Evolutionary conservation across 2,329 filamentous ascomycete genomes (phyloP).

Genomic region (Cladosporium cucumerinum): DNA sequence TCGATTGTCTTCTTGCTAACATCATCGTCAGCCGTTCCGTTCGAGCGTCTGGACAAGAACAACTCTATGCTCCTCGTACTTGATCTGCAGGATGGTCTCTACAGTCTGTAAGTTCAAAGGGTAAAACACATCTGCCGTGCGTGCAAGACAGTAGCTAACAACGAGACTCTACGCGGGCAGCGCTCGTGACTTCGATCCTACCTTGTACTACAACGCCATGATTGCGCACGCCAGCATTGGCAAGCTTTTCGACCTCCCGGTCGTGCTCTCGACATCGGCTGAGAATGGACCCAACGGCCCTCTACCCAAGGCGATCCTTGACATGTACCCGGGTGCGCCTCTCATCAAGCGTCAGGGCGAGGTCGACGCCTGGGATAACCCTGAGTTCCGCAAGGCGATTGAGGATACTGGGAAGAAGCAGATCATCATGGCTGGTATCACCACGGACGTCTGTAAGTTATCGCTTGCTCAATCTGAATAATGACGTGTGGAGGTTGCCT

Average conservation of each 20-base stretch:
- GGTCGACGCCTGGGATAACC: conserved; percentile 74
- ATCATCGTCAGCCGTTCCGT: conserved; percentile 21
- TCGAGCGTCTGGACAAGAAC: conserved; percentile 42
- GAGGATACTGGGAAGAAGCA: conserved; percentile 64
- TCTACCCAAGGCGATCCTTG: conserved; percentile 64
- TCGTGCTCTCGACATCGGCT: conserved; percentile 68
- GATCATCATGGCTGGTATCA: conserved; percentile 68
- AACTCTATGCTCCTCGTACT: conserved; percentile 52
- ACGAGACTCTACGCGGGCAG: neutral
- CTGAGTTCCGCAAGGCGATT: conserved; percentile 64
- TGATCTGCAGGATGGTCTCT: conserved; percentile 60
- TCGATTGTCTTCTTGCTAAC: neutral
- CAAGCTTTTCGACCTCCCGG: conserved; percentile 64
- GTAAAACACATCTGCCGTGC: neutral
- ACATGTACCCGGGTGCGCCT: conserved; percentile 58
- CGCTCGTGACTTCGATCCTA: conserved; percentile 65
- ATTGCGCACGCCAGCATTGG: conserved; percentile 65
- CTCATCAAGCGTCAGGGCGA: conserved; percentile 67
- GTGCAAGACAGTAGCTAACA: neutral
- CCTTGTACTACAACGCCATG: conserved; percentile 64
- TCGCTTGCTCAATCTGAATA: neutral
- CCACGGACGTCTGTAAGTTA: conserved; percentile 65
- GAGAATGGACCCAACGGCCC: conserved; percentile 67
- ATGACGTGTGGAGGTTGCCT: no score
- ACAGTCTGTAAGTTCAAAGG: conserved; percentile 35